Base-by-base conservation (phyloP, 345 rosid species). In the Gossypium raimondii region DNA sequence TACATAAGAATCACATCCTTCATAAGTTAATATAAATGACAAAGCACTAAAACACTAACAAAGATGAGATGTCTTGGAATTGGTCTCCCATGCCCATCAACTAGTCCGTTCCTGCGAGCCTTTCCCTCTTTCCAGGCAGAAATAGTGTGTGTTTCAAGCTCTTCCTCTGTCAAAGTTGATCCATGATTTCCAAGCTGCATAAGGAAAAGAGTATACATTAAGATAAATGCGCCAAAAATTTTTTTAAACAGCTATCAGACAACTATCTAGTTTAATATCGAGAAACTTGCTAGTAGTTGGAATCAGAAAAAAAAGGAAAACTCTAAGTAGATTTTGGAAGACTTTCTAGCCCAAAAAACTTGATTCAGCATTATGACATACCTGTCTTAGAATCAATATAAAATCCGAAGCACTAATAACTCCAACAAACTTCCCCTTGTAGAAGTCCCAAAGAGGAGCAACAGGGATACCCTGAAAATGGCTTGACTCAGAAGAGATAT, bases 381-480 rank as follows among this genome's bases (percentile, higher is more conserved):
- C 93, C 96, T 89, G 91, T 82, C 83, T 86, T 67, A 90, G 73
- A 82, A 90, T 90, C 73, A 90, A 79, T 76, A 90, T 89, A 70
- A 90, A 90, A 76, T 90, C 96, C 48, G 76, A 78, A 24, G 87
- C 93, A 73, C 88, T 86, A 64, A 90, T 85, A 75, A 90, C 91
- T 58, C 96, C 96, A 77, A 89, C 87, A 77, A 90, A 89, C 73
- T 79, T 89, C 77, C 90, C 91, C 81, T 78, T 84, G 72, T 59
- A 64, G 60, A 84, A 85, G 79, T 90, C 96, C 96, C 93, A 90
- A 9, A 90, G 89, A 70, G 96, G 96, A 83, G 96, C 96, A 62
- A 83, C 52, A 41, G 90, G 86, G 47, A 90, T 85, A 66, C 87
- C 93, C 96, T 90, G 85, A 56, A 83, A 85, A 80, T 11, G 58